phyloP scores from a whole-genome alignment of 2,329 filamentous ascomycete genomes.

The Fusarium penzigii region DNA sequence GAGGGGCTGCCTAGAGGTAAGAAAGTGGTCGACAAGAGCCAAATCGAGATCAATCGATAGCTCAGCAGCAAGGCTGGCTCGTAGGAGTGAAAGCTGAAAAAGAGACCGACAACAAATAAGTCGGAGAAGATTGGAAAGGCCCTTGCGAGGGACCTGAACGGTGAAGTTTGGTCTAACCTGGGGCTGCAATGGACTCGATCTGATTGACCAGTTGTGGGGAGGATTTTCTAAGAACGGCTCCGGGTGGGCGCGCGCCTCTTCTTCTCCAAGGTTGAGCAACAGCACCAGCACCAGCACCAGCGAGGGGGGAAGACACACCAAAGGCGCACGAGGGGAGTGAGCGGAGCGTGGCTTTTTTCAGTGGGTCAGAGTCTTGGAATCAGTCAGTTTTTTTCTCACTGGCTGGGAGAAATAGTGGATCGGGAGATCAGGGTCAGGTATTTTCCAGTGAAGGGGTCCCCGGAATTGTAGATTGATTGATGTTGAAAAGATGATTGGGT shows the following conservation, averaged over 20 bases:
- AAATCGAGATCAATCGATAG: conserved; percentile 14
- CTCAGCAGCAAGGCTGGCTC: conserved; percentile 18
- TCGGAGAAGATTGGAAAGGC: conserved; percentile 20
- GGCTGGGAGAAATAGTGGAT: not conserved
- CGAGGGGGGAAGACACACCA: not conserved
- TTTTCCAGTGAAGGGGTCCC: too few relatives aligned
- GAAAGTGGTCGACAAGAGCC: conserved; percentile 5
- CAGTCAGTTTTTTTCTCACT: not conserved
- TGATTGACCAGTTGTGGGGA: conserved; percentile 19
- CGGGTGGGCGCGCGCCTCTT: not conserved
- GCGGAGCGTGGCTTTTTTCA: conserved; percentile 6
- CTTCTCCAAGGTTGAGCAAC: not conserved
- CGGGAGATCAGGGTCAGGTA: too few relatives aligned
- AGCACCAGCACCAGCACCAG: not conserved
- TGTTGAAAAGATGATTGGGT: too few relatives aligned
- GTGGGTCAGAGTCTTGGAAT: not conserved
- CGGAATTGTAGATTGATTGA: too few relatives aligned
- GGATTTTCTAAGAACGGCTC: not conserved
- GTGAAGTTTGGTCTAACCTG: conserved; percentile 31
- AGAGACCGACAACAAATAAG: conserved; percentile 15
- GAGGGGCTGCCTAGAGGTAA: not conserved
- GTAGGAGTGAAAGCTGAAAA: conserved; percentile 9
- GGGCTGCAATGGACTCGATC: conserved; percentile 27
- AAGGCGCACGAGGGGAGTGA: not conserved
- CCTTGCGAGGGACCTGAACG: conserved; percentile 24